Conservation (phyloP, 2,329 filamentous ascomycete species). For the Aspergillus sp. region DNA sequence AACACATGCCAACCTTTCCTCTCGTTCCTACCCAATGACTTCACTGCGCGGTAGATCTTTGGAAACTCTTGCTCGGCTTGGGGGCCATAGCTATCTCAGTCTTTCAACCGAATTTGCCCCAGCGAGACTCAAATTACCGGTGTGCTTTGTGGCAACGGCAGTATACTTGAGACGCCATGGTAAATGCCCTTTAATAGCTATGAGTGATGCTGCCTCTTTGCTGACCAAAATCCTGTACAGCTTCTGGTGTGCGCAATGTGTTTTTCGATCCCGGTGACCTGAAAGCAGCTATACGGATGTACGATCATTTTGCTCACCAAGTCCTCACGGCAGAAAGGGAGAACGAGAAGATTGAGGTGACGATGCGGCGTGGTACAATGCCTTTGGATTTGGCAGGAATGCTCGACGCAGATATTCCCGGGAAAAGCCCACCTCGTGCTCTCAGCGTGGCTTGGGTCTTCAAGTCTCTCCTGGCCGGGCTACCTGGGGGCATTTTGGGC, state of each 20-base stretch:
- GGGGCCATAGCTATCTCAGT: constrained; percentile 36
- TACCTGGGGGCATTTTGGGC: constrained; percentile 36
- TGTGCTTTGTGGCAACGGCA: constrained; percentile 39
- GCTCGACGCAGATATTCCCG: constrained; percentile 6
- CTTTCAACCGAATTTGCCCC: constrained; percentile 35
- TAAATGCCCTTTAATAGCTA: constrained; percentile 11
- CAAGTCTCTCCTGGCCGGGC: constrained; percentile 29
- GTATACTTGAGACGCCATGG: constrained; percentile 32
- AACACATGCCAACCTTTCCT: constrained; percentile 30
- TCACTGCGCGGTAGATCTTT: constrained; percentile 32
- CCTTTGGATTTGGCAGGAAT: constrained; percentile 19
- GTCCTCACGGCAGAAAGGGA: constrained; percentile 33
- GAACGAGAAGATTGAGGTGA: constrained; percentile 28
- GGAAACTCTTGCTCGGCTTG: constrained; percentile 39
- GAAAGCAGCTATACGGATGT: constrained; percentile 28
- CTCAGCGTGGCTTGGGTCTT: constrained; percentile 32
- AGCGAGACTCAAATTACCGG: constrained; percentile 34
- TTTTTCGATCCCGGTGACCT: constrained; percentile 33
- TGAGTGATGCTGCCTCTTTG: too few relatives aligned
- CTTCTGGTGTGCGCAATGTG: constrained; percentile 17
- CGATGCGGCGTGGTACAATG: constrained; percentile 27
- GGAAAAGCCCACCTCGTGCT: constrained; percentile 15
- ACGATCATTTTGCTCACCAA: constrained; percentile 36
- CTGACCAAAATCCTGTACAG: too few relatives aligned
- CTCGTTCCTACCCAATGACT: constrained; percentile 22